phyloP scores from a whole-genome alignment of 2,329 filamentous ascomycete species.

The Cercospora janseana region DNA sequence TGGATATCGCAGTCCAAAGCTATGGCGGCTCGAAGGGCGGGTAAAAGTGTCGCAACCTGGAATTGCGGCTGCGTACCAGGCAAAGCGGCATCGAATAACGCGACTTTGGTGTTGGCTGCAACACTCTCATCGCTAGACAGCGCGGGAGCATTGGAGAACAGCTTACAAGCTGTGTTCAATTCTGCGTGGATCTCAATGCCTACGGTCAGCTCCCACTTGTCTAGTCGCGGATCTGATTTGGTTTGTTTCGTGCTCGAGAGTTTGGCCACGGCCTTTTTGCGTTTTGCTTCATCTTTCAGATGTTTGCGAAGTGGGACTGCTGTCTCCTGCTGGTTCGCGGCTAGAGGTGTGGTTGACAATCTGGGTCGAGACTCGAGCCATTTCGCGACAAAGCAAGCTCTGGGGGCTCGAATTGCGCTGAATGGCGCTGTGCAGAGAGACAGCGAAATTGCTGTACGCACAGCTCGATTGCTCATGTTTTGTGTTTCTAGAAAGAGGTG shows the following conservation, averaged over 20 bases:
- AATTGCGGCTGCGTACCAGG: conserved; percentile 86
- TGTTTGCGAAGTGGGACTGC: conserved; percentile 41
- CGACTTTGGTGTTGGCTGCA: conserved; percentile 81
- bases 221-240: conserved; percentile 31
- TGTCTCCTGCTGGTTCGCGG: conserved; percentile 25
- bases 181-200: conserved; percentile 98
- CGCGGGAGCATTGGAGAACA: conserved; percentile 69
- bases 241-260: conserved; percentile 15
- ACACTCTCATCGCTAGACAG: conserved; percentile 29
- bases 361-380: conserved; percentile 32
- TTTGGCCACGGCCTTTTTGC: conserved; percentile 22
- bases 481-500: background rate
- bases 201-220: conserved; percentile 87
- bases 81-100: conserved; percentile 82
- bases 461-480: conserved; percentile 10
- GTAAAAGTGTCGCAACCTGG: conserved; percentile 77
- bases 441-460: conserved; percentile 8
- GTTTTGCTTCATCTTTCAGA: conserved; percentile 44
- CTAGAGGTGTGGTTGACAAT: conserved; percentile 23
- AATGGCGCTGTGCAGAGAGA: background rate
- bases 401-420: conserved; percentile 17
- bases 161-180: conserved; percentile 81
- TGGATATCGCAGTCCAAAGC: conserved; percentile 80
- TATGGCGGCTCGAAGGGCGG: conserved; percentile 84
- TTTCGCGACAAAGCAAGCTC: conserved; percentile 33